These are phyloP conservation scores for Pleurotus cornucopiae DNA, from an alignment of 768 basidiomycete genomes.

Conservation along the genomic window DNA sequence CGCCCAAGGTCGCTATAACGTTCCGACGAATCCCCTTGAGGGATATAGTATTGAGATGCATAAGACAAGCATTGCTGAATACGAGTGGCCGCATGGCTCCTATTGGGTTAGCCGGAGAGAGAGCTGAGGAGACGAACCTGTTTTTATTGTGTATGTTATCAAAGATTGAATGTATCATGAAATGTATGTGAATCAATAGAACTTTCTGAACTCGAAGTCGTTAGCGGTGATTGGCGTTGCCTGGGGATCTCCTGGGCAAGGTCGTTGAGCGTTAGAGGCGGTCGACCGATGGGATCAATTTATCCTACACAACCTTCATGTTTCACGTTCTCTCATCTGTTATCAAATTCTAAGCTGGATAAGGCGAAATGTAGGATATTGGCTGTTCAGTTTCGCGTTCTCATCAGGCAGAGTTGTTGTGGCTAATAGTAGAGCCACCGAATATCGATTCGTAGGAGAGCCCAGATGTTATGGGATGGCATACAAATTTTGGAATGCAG, in stretches of 20 bases:
- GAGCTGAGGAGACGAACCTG: conserved; percentile 1
- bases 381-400: background rate
- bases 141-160: too few relatives aligned
- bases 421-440: background rate
- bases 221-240: too few relatives aligned
- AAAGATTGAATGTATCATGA: too few relatives aligned
- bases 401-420: background rate
- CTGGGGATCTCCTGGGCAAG: too few relatives aligned
- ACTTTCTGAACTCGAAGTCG: too few relatives aligned
- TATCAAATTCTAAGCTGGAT: too few relatives aligned
- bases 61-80: conserved; percentile 74
- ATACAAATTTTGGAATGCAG: background rate
- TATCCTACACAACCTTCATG: too few relatives aligned
- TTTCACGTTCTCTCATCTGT: too few relatives aligned
- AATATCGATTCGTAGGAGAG: background rate
- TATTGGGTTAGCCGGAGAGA: conserved; percentile 60
- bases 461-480: background rate
- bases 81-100: conserved; percentile 79
- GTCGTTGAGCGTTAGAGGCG: too few relatives aligned
- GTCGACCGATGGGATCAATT: too few relatives aligned
- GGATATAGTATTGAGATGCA: conserved; percentile 94
- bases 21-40: conserved; percentile 68
- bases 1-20: conserved; percentile 78
- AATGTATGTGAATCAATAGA: too few relatives aligned
- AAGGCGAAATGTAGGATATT: too few relatives aligned